A percentile compares a stretch with the other conserved stretches of the same genome.
These are phyloP conservation scores for Sisymbrium altissimum DNA, from an alignment of 345 rosid species.

Conservation along the genomic window DNA sequence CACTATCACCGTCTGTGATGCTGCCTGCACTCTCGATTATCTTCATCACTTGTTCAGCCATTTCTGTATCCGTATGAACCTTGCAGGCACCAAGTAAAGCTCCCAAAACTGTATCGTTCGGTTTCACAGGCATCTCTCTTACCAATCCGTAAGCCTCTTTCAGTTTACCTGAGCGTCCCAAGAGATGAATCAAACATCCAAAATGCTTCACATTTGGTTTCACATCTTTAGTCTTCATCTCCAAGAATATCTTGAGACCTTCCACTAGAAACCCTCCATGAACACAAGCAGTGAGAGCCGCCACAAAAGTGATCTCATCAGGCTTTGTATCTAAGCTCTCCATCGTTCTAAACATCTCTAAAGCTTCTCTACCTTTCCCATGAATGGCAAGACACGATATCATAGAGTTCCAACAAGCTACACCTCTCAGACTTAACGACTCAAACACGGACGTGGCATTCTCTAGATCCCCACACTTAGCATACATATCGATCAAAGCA, in stretches of 20 bases:
- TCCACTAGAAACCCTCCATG: slow-evolving; percentile 64
- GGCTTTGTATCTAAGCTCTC: slow-evolving; percentile 41
- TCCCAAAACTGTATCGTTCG: slow-evolving; percentile 67
- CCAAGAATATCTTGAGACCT: slow-evolving; percentile 60
- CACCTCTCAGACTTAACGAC: slow-evolving; percentile 40
- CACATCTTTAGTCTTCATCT: slow-evolving; percentile 47
- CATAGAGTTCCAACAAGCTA: slow-evolving; percentile 74
- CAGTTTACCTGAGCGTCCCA: slow-evolving; percentile 65
- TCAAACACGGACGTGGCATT: slow-evolving; percentile 55
- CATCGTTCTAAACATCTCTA: slow-evolving; percentile 57
- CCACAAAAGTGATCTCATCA: slow-evolving; percentile 55
- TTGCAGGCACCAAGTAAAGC: slow-evolving; percentile 73
- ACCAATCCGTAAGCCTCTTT: slow-evolving; percentile 59
- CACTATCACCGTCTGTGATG: slow-evolving; percentile 29
- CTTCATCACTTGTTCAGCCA: slow-evolving; percentile 47
- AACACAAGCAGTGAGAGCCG: slow-evolving; percentile 64
- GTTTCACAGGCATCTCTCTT: slow-evolving; percentile 59
- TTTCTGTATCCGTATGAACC: slow-evolving; percentile 46
- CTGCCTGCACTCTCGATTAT: slow-evolving; percentile 27
- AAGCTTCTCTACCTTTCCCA: slow-evolving; percentile 58
- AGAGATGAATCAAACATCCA: slow-evolving; percentile 71
- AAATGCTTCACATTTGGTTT: slow-evolving; percentile 53
- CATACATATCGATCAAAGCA: slow-evolving; percentile 69
- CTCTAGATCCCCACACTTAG: slow-evolving; percentile 69
- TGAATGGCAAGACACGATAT: slow-evolving; percentile 62